Evolutionary conservation across 1,284 basidiomycete genomes (phyloP), one percentile per base, ranked within the genome.

Genomic region (Melampsora americana): DNA sequence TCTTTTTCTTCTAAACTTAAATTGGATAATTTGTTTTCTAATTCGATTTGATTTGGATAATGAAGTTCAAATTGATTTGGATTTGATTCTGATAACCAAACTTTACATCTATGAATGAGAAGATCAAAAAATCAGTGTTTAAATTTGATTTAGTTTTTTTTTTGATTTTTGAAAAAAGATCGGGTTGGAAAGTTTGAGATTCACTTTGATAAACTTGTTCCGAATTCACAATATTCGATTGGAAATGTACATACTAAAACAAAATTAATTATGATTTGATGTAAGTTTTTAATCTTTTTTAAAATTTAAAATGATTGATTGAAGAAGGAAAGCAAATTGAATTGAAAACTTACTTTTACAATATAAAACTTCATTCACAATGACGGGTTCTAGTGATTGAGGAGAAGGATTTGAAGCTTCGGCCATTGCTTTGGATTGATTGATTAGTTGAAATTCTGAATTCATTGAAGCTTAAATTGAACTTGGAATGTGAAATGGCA

Each of bases 201-300:
- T n/a, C n/a, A 79, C 79, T 81, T 81, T 44, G 80, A 79, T 23
- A 77, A 62, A 44, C 78, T 79, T 44, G 73, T 66, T n/a, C 78
- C 78, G 70, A 96, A 97, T 84, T 95, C 92, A 85, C 94, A 97
- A 85, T 95, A 96, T 85, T 97, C 94, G 65, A 89, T 87, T 0
- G 94, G 94, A 81, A 90, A 91, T 14, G 89, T 86, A 88, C 94
- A 96, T 60, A 95, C 92, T 83, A 44, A 62, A 39, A 23, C 12
- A 65, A n/a, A n/a, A n/a, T n/a, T n/a, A n/a, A n/a, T n/a, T n/a
- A n/a, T n/a, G n/a, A n/a, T n/a, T n/a, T n/a, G n/a, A n/a, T n/a
- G n/a, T n/a, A n/a, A n/a, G n/a, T n/a, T n/a, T n/a, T n/a, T n/a
- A n/a, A n/a, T n/a, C n/a, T n/a, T n/a, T n/a, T n/a, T n/a, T n/a